Evolutionary conservation across 208 protist genomes (phyloP).

Genomic region (Entamoeba dispar): DNA sequence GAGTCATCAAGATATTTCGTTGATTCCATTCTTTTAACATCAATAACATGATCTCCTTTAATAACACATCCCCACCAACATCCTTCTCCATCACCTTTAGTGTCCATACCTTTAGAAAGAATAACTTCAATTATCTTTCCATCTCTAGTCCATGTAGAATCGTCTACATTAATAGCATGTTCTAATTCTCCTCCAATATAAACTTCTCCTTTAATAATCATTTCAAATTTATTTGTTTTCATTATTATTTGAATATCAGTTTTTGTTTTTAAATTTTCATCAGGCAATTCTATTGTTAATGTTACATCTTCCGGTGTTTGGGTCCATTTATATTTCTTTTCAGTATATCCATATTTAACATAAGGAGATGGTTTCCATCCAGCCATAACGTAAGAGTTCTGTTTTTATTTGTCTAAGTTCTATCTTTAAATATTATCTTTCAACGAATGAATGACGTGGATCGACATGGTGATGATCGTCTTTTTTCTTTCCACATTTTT

Average conservation of each 20-base stretch:
- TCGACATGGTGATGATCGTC: too few relatives aligned
- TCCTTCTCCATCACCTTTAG: background rate
- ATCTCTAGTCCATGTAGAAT: background rate
- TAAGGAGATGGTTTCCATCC: background rate
- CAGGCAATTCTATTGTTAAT: background rate
- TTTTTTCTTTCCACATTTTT: too few relatives aligned
- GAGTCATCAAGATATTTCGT: background rate
- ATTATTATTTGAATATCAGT: background rate
- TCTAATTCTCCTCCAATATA: background rate
- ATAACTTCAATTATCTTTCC: background rate
- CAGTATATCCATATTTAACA: background rate
- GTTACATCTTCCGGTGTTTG: background rate
- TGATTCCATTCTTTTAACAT: background rate
- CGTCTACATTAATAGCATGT: background rate
- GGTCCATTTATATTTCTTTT: background rate
- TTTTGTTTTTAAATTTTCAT: background rate
- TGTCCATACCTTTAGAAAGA: background rate
- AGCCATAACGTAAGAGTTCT: too few relatives aligned
- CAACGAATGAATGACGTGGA: too few relatives aligned
- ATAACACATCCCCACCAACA: background rate
- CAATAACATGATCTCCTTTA: background rate
- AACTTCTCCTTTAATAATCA: background rate
- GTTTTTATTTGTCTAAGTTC: too few relatives aligned
- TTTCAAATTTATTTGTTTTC: background rate
- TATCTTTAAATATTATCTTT: too few relatives aligned